These are phyloP conservation scores for Auricularia auricula-judae DNA, from an alignment of 768 basidiomycete species.

Conservation along the genomic window DNA sequence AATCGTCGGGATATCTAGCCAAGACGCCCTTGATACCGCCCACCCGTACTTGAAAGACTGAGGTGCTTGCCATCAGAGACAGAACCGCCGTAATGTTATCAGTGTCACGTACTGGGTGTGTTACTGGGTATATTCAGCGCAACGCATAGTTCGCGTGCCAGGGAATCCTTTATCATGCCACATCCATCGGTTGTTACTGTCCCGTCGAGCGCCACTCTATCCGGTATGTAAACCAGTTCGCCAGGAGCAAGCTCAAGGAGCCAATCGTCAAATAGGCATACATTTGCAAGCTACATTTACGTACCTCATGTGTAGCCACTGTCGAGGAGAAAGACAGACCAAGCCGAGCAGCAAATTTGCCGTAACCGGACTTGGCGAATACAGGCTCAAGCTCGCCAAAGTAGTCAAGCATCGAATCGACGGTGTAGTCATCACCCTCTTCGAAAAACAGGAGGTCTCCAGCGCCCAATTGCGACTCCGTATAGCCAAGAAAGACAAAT, in stretches of 20 bases:
- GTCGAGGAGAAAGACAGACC: slow-evolving; percentile 17
- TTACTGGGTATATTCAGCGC: slow-evolving; percentile 4
- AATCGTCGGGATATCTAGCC: slow-evolving; percentile 9
- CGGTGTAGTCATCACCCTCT: slow-evolving; percentile 9
- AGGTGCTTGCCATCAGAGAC: background rate
- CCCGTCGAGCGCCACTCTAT: slow-evolving; percentile 12
- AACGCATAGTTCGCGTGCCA: slow-evolving; percentile 7
- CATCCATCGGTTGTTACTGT: slow-evolving; percentile 16
- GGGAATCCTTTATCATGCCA: slow-evolving; percentile 14
- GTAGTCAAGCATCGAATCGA: slow-evolving; percentile 7
- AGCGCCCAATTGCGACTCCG: slow-evolving; percentile 12
- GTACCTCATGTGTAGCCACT: slow-evolving; percentile 7
- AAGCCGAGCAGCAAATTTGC: slow-evolving; percentile 15
- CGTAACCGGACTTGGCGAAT: slow-evolving; percentile 11
- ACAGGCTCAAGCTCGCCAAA: slow-evolving; percentile 14
- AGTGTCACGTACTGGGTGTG: slow-evolving; percentile 7
- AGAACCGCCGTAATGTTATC: background rate
- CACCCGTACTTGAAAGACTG: slow-evolving; percentile 12
- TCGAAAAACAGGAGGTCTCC: slow-evolving; percentile 12
- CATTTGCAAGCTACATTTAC: background rate
- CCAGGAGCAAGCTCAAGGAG: slow-evolving; percentile 8
- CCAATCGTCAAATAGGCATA: background rate
- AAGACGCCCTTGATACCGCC: slow-evolving; percentile 15
- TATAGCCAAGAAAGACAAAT: slow-evolving; percentile 12
- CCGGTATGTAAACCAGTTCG: slow-evolving; percentile 6